Evolutionary conservation across 169 alveolate genomes (phyloP), one percentile per base, ranked within the genome.

Genomic region (Cryptosporidium viatorum): DNA sequence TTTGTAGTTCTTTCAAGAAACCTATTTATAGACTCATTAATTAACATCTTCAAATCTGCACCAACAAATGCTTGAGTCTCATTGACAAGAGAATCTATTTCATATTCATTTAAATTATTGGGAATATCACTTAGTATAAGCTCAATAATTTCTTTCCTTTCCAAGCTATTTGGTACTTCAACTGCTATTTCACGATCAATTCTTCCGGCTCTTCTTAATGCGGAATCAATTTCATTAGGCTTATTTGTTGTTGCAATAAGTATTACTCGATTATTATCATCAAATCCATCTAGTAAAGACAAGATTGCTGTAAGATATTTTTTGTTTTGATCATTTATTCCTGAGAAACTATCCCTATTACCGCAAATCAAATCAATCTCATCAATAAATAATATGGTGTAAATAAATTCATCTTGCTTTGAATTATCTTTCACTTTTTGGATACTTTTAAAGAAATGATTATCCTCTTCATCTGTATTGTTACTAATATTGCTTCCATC

Each of bases 131-230:
- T 51, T 52, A 95, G 91, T 43, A 93, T 67, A 5, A 87, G 51
- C 80, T 91, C 94, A 45, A 97, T 92, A 3, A 98, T 96, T 60
- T 95, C 95, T 55, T 84, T 85, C 80, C 99, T 94, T 51, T 97
- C 98, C 39, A 91, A 87, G 51, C 93, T 92, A 85, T 93, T 94
- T 16, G 99, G 99, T n/a, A 97, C 95, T 45, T 96, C 97, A 23
- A 98, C 93, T 70, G 96, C 95, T 1, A 98, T 94, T 71, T 97
- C 99, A 48, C 96, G 94, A 85, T 99, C 99, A 71, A 99, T 95
- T 70, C 99, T 93, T 10, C 99, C 99, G 16, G 99, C 97, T 86
- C 99, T 92, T 84, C 99, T 97, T 26, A 98, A 80, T 23, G 98
- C 97, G 23, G 96, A 94, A 86, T 97, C 99, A 58, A 99, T 75